Evolutionary conservation across 225 moss, liverwort and hornwort genomes (phyloP), one percentile per base, ranked within the genome.

Genomic region (Ulota crispa): DNA sequence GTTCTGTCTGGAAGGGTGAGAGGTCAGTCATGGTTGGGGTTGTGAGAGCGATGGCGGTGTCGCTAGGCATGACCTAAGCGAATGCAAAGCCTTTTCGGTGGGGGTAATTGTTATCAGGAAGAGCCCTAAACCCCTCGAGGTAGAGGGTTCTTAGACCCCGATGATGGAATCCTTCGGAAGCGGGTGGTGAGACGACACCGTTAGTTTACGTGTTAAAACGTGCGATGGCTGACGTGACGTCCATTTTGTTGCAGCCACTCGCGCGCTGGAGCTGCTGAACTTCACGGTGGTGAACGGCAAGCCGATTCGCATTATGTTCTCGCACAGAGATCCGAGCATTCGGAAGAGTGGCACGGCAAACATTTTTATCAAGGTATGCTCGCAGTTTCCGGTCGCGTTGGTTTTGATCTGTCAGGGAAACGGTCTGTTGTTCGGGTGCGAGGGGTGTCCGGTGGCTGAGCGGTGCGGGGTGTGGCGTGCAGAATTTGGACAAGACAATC

Each of bases 241-340:
- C 32, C 15, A 3, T 27, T 57, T 7, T 75, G 30, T 83, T 73
- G 70, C 91, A 97, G 97, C 98, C 43, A 92, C 98, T 50, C 92
- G 98, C 59, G 94, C 95, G 7, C 79, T 95, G 89, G 98, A 98
- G 89, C 54, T 94, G 30, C 90, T 98, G 24, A 98, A 98, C 83
- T 98, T 95, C 23, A 86, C 91, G 9, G 83, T 76, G 42, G 94
- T 98, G 1, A 98, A 91, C 41, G 85, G 81, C 52, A 98, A 95
- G 41, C 91, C 95, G 41, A 98, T 98, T 81, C 95, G 94, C 8
- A 95, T 98, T 77, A 98, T 95, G 98, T 95, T 95, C 76, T 98
- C 98, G 0, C 95, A 98, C 72, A 84, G 95, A 19, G 97, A 98
- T 68, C 97, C 97, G 20, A 97, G 97, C 55, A 94, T 93, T 60